A percentile compares a stretch with the other conserved stretches of the same genome.
phyloP scores from a whole-genome alignment of 2,329 filamentous ascomycete species.

The Neopestalotiopsis rosae region DNA sequence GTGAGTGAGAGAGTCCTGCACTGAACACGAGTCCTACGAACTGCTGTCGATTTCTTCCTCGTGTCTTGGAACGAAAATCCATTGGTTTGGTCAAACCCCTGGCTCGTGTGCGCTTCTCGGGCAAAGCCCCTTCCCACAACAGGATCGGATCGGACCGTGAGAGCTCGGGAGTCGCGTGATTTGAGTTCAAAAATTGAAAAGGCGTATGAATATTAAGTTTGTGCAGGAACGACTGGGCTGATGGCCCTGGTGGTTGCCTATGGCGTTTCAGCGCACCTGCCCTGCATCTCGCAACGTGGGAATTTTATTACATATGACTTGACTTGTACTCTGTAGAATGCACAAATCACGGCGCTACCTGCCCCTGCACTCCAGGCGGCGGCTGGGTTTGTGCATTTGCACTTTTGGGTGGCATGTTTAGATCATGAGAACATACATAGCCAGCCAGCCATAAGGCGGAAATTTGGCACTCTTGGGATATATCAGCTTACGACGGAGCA shows the following conservation, averaged over 20 bases:
- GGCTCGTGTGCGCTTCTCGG: conserved; percentile 17
- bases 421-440: no score
- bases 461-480: neutral
- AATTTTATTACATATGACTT: neutral
- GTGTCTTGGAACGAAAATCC: conserved; percentile 30
- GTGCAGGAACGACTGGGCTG: neutral
- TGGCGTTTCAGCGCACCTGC: neutral
- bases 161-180: neutral
- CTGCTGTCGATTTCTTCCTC: conserved; percentile 1
- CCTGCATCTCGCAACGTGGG: neutral
- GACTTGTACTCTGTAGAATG: neutral
- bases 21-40: conserved; percentile 20
- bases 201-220: neutral
- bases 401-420: neutral
- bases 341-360: neutral
- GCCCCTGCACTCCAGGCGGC: no score
- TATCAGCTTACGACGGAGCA: conserved; percentile 10
- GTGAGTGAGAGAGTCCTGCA: conserved; percentile 21
- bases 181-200: no score
- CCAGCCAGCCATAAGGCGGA: neutral
- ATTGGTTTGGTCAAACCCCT: conserved; percentile 22
- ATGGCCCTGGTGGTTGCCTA: neutral
- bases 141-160: conserved; percentile 16
- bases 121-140: conserved; percentile 8
- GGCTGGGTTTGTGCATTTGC: neutral